Conservation (phyloP, 2,329 filamentous ascomycete genomes). For the Fusarium tupiense region DNA sequence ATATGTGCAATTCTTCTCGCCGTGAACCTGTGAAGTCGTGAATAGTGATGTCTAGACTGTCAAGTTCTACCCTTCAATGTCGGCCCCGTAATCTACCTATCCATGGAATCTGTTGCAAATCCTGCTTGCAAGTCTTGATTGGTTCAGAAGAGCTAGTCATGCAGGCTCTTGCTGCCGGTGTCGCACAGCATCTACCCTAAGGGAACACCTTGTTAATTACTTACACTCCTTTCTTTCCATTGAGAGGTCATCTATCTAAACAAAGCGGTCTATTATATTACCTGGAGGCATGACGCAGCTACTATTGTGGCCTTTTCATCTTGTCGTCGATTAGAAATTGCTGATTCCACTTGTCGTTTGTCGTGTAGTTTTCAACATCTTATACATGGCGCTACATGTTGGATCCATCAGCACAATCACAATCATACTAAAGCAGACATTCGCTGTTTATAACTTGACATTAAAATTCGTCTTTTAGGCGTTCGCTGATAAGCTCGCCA, state of each 20-base stretch:
- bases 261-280: not conserved
- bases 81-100: too few relatives aligned
- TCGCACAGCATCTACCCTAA: not conserved
- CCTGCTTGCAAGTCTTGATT: not conserved
- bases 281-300: too few relatives aligned
- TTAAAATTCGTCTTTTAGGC: conserved; percentile 30
- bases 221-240: too few relatives aligned
- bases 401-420: not conserved
- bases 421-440: not conserved
- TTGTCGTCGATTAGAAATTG: not conserved
- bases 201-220: not conserved
- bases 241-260: too few relatives aligned
- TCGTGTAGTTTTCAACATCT: too few relatives aligned
- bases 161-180: not conserved
- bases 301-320: fast-evolving
- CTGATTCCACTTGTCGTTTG: too few relatives aligned
- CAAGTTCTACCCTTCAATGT: not conserved
- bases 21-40: not conserved
- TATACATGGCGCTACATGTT: too few relatives aligned
- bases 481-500: conserved; percentile 23
- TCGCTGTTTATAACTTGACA: conserved; percentile 16
- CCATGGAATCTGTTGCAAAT: not conserved
- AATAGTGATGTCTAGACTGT: not conserved
- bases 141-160: not conserved
- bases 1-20: conserved; percentile 20